Evolutionary conservation across 352 stramenopile species (phyloP).

Genomic region (Aphanomyces euteiches): DNA sequence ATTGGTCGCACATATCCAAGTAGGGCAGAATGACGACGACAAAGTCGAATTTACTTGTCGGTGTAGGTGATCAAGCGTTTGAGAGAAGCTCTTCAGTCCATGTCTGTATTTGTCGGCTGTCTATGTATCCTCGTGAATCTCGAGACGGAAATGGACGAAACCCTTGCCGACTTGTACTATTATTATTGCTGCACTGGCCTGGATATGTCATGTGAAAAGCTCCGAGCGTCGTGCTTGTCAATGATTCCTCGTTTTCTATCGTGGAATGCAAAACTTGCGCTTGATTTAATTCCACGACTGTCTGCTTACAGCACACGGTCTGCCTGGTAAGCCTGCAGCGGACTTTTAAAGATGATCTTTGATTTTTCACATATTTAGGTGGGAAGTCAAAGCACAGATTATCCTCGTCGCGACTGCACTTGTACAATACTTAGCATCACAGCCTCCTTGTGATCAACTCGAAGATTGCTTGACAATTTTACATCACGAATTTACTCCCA

Average conservation of each 20-base stretch:
- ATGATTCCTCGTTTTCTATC: slow-evolving; percentile 61
- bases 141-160: slow-evolving; percentile 64
- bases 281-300: slow-evolving; percentile 60
- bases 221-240: slow-evolving; percentile 67
- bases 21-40: neutral
- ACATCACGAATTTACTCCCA: slow-evolving; percentile 67
- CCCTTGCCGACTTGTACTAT: slow-evolving; percentile 75
- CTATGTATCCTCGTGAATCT: slow-evolving; percentile 66
- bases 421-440: slow-evolving; percentile 34
- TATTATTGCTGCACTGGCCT: slow-evolving; percentile 86
- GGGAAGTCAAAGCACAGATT: slow-evolving; percentile 82
- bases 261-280: slow-evolving; percentile 47
- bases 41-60: neutral
- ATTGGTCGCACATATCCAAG: slow-evolving; percentile 53
- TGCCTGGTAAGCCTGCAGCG: slow-evolving; percentile 33
- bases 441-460: slow-evolving; percentile 47
- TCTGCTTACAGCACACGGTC: slow-evolving; percentile 54
- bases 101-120: slow-evolving; percentile 71
- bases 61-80: slow-evolving; percentile 63
- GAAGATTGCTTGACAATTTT: slow-evolving; percentile 65
- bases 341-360: neutral
- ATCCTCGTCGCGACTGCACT: slow-evolving; percentile 62
- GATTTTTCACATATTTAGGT: slow-evolving; percentile 40
- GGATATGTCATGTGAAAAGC: slow-evolving; percentile 63
- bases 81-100: slow-evolving; percentile 53